These are phyloP conservation scores for Tuber borchii DNA, from an alignment of 495 filamentous ascomycete species.

Conservation along the genomic window DNA sequence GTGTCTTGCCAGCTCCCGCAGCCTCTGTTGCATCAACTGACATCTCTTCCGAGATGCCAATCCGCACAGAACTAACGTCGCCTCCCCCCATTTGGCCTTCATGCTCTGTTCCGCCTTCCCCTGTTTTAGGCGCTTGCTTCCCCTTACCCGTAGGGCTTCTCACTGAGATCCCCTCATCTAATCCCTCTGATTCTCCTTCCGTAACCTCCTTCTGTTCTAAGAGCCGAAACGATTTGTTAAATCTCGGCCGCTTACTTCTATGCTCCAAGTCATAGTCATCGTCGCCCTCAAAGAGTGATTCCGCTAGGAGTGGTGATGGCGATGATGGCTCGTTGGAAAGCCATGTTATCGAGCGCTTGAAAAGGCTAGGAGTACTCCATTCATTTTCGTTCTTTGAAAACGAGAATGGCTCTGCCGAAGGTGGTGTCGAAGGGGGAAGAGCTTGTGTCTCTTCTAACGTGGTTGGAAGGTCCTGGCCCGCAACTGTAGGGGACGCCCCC, in stretches of 20 bases:
- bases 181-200: conserved; percentile 16
- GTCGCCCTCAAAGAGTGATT: conserved; percentile 64
- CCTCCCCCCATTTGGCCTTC: not conserved
- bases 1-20: not conserved
- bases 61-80: not conserved
- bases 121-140: not conserved
- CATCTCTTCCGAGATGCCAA: conserved; percentile 22
- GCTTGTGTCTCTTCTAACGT: not conserved
- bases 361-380: conserved; percentile 26
- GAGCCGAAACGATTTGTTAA: conserved; percentile 47
- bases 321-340: conserved; percentile 11
- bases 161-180: conserved; percentile 5
- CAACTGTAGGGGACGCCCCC: conserved; percentile 7
- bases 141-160: conserved; percentile 6
- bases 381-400: conserved; percentile 25
- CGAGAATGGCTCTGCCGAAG: conserved; percentile 13
- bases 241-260: conserved; percentile 65
- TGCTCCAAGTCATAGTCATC: conserved; percentile 58
- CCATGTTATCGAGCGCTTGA: conserved; percentile 28
- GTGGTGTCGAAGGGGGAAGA: conserved; percentile 1
- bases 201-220: conserved; percentile 23
- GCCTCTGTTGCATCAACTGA: conserved; percentile 13
- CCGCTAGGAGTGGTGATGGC: conserved; percentile 6
- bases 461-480: not conserved
- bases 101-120: not conserved